A percentile compares a stretch with the other conserved stretches of the same genome.
These are phyloP conservation scores for Ostreobium quekettii DNA, from an alignment of 139 green algal species.

Conservation along the genomic window DNA sequence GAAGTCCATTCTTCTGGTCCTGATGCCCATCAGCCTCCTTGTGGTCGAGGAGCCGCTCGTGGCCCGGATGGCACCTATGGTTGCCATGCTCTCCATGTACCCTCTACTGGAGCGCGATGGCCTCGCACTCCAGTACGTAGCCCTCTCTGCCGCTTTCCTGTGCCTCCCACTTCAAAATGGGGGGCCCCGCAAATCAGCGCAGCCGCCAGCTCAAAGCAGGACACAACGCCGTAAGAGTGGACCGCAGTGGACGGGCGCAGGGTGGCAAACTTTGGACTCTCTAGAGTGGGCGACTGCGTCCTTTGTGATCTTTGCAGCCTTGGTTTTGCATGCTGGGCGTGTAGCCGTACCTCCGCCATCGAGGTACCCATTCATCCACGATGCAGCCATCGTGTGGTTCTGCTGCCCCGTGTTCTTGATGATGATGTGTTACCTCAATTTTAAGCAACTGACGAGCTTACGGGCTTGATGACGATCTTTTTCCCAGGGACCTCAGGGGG, in stretches of 20 bases:
- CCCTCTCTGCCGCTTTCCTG: slow-evolving; percentile 28
- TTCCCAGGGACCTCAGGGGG: no score
- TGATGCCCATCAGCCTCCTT: slow-evolving; percentile 73
- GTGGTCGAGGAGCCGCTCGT: slow-evolving; percentile 37
- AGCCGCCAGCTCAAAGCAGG: not conserved
- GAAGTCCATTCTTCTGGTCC: slow-evolving; percentile 90
- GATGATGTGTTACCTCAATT: slow-evolving; percentile 31
- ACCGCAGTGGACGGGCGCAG: not conserved
- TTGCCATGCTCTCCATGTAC: slow-evolving; percentile 77
- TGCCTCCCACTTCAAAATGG: not conserved
- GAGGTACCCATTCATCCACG: slow-evolving; percentile 45
- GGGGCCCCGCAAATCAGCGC: slow-evolving; percentile 6
- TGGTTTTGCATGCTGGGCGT: slow-evolving; percentile 31
- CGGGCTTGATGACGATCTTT: not conserved
- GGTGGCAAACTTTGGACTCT: not conserved
- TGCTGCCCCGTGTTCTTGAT: slow-evolving; percentile 37
- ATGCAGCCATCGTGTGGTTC: slow-evolving; percentile 39
- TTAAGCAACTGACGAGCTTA: slow-evolving; percentile 20
- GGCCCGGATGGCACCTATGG: slow-evolving; percentile 40
- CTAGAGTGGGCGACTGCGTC: not conserved
- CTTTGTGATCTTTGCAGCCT: not conserved
- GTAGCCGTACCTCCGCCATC: slow-evolving; percentile 28
- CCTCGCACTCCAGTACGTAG: slow-evolving; percentile 55
- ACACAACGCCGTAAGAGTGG: not conserved
- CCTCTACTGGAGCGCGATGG: slow-evolving; percentile 82